Conservation (phyloP, 768 basidiomycete genomes). For the Lepiota brunneoincarnata region DNA sequence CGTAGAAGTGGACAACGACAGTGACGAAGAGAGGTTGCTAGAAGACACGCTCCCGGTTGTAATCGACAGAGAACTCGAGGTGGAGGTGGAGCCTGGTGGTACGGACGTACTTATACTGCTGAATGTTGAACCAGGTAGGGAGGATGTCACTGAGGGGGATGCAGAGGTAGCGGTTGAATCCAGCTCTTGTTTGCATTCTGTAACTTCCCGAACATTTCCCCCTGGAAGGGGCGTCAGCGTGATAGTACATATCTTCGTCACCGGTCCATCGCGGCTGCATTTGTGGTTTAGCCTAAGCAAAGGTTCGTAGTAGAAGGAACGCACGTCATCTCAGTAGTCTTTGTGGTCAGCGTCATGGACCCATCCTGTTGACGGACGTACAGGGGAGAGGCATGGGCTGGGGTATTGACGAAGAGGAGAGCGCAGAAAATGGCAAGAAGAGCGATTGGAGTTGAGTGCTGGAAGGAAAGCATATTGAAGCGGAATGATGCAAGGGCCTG, state of each 20-base stretch:
- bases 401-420: slow-evolving; percentile 30
- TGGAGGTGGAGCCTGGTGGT: not conserved
- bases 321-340: slow-evolving; percentile 49
- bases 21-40: no score
- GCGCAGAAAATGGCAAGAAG: slow-evolving; percentile 37
- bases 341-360: slow-evolving; percentile 28
- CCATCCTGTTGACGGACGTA: slow-evolving; percentile 27
- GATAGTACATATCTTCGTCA: slow-evolving; percentile 58
- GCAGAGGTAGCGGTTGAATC: slow-evolving; percentile 16
- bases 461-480: slow-evolving; percentile 37
- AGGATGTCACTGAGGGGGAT: no score
- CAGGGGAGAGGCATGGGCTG: slow-evolving; percentile 36
- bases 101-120: not conserved
- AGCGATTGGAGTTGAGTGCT: slow-evolving; percentile 27
- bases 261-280: slow-evolving; percentile 43
- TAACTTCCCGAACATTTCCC: slow-evolving; percentile 47
- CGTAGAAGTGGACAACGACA: slow-evolving; percentile 9
- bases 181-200: slow-evolving; percentile 45
- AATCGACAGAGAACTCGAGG: not conserved
- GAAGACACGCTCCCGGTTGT: no score
- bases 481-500: slow-evolving; percentile 22
- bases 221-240: slow-evolving; percentile 55
- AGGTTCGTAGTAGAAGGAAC: slow-evolving; percentile 16
- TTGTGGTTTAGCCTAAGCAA: slow-evolving; percentile 13
- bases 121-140: no score